Base-by-base conservation (phyloP, 495 filamentous ascomycete species). In the Barbatosphaeria neglecta region DNA sequence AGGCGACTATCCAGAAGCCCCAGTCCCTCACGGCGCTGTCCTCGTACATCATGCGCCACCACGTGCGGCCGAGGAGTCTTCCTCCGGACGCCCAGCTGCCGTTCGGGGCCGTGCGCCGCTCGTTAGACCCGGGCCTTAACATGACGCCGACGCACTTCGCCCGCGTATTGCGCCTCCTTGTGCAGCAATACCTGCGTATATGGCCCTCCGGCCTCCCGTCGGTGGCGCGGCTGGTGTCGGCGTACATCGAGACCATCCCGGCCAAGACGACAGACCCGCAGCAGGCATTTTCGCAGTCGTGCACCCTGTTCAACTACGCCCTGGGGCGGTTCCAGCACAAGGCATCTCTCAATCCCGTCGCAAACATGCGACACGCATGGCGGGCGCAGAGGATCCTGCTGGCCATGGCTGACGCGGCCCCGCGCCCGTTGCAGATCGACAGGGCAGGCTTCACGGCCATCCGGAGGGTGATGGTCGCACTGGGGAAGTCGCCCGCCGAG, bases 351-450 rank as follows among this genome's bases (percentile, higher is more conserved):
- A 47, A 52, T 18, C 63, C 68, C 3, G 15, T 68, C 5, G 25
- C 28, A 6, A 54, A 61, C 46, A 60, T 60, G 55, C 50, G 52
- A 28, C 63, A 62, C 59, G 67, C 67, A 43, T 74, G 70, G 70
- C 58, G 64, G 19, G 69, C 69, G 1, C 70, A 74, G 27, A 65
- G 55, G 27, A 41, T 60, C 16, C 57, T 74, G 9, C 44, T 74
- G 22, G 50, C 47, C 4, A 52, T 68, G 46, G 66, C 68, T 2
- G 53, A 62, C 9, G 53, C 46, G 11, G 22, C 66, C 16, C 50
- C 65, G 5, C 65, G 52, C 2, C 60, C 57, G 4, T 44, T 74
- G 3, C 49, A 65, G 19, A 60, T 73, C 25, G 56, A 58, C 39
- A 47, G 55, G 40, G 44, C 50, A 2, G 58, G 64, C 43, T 73